Evolutionary conservation across 805 yeast genomes (phyloP).

Genomic region (Lachancea meyersii): DNA sequence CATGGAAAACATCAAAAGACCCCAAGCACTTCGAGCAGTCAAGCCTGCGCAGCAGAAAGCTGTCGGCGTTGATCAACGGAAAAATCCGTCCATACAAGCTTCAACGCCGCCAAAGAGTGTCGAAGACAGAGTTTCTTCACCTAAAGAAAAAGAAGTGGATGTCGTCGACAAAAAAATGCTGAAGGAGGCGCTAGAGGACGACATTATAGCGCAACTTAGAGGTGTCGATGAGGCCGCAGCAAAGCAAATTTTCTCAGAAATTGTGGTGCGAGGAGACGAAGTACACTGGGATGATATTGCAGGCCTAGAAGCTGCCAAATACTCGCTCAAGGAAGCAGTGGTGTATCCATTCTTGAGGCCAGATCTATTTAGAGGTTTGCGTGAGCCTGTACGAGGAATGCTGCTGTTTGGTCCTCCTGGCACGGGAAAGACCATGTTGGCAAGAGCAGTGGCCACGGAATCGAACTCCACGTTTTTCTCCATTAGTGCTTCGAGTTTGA

Average conservation of each 20-base stretch:
- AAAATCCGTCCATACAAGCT: not conserved
- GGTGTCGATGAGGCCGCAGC: conserved; percentile 83
- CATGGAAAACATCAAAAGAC: not conserved
- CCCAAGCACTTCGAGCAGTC: not conserved
- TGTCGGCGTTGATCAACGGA: not conserved
- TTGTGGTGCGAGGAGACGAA: conserved; percentile 85
- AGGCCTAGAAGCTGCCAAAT: conserved; percentile 82
- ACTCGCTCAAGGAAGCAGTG: conserved; percentile 86
- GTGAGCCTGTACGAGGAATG: conserved; percentile 98
- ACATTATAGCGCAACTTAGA: conserved; percentile 26
- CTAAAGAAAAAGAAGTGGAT: not conserved
- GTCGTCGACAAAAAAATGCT: conserved; percentile 7
- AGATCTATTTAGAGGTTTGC: conserved; percentile 80
- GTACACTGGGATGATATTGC: conserved; percentile 97
- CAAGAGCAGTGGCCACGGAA: conserved; percentile 95
- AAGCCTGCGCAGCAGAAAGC: not conserved
- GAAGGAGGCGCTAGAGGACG: conserved; percentile 24
- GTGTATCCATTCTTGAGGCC: conserved; percentile 95
- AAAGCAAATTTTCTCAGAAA: conserved; percentile 79
- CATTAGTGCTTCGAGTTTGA: conserved; percentile 82
- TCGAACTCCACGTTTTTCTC: conserved; percentile 90
- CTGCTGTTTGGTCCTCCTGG: conserved; percentile 96
- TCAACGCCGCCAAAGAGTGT: not conserved
- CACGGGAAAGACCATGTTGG: conserved; percentile 96
- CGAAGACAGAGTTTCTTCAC: conserved; percentile 3